Conservation (phyloP, 1,284 basidiomycete species). For the Trichosporon coremiiforme region DNA sequence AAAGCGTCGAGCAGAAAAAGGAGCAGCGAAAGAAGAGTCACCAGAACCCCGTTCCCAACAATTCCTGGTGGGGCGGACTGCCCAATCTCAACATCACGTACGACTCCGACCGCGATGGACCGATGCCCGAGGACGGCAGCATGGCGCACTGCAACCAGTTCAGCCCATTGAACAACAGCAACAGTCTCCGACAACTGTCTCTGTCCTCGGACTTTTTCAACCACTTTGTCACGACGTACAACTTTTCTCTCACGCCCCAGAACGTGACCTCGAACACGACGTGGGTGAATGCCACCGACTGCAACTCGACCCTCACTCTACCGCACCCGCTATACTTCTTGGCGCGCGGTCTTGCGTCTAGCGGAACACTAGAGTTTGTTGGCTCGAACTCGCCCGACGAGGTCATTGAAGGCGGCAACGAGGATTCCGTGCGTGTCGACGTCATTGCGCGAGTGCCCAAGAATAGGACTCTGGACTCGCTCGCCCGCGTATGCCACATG, state of each 20-base stretch:
- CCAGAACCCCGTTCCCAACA: background rate
- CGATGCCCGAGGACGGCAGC: slow-evolving; percentile 42
- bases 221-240: slow-evolving; percentile 37
- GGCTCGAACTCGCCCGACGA: slow-evolving; percentile 43
- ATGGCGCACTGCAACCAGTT: slow-evolving; percentile 47
- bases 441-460: slow-evolving; percentile 46
- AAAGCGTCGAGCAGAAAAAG: slow-evolving; percentile 6
- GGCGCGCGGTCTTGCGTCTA: slow-evolving; percentile 47
- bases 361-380: slow-evolving; percentile 51
- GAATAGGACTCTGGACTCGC: slow-evolving; percentile 33
- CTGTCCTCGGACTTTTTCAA: slow-evolving; percentile 27
- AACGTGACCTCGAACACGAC: slow-evolving; percentile 14
- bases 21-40: background rate
- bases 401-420: slow-evolving; percentile 40
- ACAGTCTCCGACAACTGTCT: slow-evolving; percentile 32
- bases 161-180: slow-evolving; percentile 37
- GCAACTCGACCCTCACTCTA: slow-evolving; percentile 5
- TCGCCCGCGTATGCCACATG: slow-evolving; percentile 50
- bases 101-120: slow-evolving; percentile 44
- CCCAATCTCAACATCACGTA: slow-evolving; percentile 44
- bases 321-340: slow-evolving; percentile 42
- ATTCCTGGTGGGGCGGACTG: slow-evolving; percentile 4
- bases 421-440: slow-evolving; percentile 48
- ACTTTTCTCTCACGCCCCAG: slow-evolving; percentile 33
- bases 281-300: slow-evolving; percentile 26